Evolutionary conservation across 2,329 filamentous ascomycete genomes (phyloP).

Genomic region (Penicillium sp.): DNA sequence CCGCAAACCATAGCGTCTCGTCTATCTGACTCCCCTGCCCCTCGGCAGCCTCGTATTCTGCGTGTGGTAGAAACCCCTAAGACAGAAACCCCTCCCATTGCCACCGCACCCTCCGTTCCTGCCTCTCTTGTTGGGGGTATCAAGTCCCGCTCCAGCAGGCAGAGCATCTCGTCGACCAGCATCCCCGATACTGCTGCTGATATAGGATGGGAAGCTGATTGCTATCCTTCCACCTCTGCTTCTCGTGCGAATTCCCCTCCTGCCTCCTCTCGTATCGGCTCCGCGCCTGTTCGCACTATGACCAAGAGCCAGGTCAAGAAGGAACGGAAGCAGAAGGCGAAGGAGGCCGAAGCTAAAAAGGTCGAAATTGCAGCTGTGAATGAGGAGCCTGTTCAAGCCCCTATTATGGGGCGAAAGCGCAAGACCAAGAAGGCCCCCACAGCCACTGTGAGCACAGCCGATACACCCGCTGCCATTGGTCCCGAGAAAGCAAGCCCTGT

Average conservation of each 20-base stretch:
- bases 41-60: constrained; percentile 51
- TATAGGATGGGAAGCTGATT: constrained; percentile 57
- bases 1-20: constrained; percentile 41
- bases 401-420: constrained; percentile 62
- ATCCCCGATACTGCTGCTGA: constrained; percentile 61
- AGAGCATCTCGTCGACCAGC: constrained; percentile 54
- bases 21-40: constrained; percentile 37
- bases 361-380: constrained; percentile 35
- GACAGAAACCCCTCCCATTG: constrained; percentile 41
- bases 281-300: constrained; percentile 57
- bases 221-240: constrained; percentile 56
- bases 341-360: constrained; percentile 45
- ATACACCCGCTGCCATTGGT: constrained; percentile 8
- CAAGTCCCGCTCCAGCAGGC: constrained; percentile 34
- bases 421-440: constrained; percentile 50
- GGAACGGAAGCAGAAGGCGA: constrained; percentile 51
- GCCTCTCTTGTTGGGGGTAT: constrained; percentile 29
- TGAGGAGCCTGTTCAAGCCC: constrained; percentile 57
- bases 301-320: constrained; percentile 64
- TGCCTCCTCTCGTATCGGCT: constrained; percentile 53
- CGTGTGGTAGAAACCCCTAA: constrained; percentile 58
- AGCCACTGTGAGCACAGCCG: constrained; percentile 20
- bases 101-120: constrained; percentile 31
- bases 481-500: constrained; percentile 18
- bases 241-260: constrained; percentile 60